phyloP scores from a whole-genome alignment of 148 eudicot genomes.

The Hydrangea macrophylla region DNA sequence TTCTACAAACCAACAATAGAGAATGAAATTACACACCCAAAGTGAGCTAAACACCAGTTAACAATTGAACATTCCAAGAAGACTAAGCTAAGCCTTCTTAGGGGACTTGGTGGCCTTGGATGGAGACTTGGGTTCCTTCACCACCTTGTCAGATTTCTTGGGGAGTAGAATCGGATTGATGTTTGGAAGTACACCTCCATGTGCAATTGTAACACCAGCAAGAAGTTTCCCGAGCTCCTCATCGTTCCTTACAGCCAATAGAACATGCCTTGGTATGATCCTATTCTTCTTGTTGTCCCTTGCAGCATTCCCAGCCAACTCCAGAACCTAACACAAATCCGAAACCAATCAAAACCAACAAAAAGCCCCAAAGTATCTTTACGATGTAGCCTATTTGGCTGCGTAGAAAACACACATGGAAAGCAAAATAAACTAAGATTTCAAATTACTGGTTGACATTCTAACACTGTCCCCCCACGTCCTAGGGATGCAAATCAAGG shows the following conservation, averaged over 20 bases:
- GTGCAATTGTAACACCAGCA: slow-evolving; percentile 41
- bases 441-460: too few species aligned
- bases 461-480: too few species aligned
- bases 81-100: slow-evolving; percentile 26
- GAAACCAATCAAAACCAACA: background rate
- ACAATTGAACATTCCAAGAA: background rate
- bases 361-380: background rate
- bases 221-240: slow-evolving; percentile 43
- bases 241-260: slow-evolving; percentile 39
- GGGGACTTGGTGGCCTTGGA: slow-evolving; percentile 42
- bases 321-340: slow-evolving; percentile 29
- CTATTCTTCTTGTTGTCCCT: slow-evolving; percentile 49
- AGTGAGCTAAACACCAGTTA: background rate
- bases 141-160: slow-evolving; percentile 30
- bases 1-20: background rate
- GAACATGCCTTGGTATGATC: slow-evolving; percentile 37
- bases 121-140: slow-evolving; percentile 32
- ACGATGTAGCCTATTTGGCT: too few species aligned
- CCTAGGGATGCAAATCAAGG: too few species aligned
- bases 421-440: too few species aligned
- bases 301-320: slow-evolving; percentile 49
- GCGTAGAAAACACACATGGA: too few species aligned
- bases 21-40: slow-evolving; percentile 6
- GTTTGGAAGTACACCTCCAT: slow-evolving; percentile 42
- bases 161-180: slow-evolving; percentile 39